phyloP scores from a whole-genome alignment of 1,284 basidiomycete species.

The Thelephora terrestris region DNA sequence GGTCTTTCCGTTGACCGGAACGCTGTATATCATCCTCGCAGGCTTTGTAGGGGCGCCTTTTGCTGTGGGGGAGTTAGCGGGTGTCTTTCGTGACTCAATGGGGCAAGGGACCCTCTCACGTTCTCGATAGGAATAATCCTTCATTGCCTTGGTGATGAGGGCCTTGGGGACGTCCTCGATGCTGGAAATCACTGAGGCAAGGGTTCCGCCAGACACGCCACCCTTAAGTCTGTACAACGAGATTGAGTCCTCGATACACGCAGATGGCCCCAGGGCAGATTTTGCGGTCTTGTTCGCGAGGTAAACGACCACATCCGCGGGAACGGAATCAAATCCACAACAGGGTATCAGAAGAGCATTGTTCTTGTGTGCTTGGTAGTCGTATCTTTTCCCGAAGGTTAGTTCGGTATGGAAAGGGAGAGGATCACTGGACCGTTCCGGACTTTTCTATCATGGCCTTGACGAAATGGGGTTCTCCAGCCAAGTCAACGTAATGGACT shows the following conservation, averaged over 20 bases:
- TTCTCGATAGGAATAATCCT: conserved; percentile 28
- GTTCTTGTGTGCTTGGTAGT: conserved; percentile 59
- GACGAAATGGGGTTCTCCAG: conserved; percentile 30
- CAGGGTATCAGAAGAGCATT: conserved; percentile 60
- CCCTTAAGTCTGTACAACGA: conserved; percentile 40
- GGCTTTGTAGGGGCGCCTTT: too few species aligned
- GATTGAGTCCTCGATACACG: conserved; percentile 26
- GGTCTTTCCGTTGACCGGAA: too few species aligned
- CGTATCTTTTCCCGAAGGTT: conserved; percentile 31
- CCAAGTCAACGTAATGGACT: conserved; percentile 57
- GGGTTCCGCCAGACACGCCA: conserved; percentile 61
- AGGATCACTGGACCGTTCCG: conserved; percentile 7
- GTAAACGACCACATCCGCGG: conserved; percentile 56
- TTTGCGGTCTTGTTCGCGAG: conserved; percentile 42
- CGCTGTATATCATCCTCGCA: too few species aligned
- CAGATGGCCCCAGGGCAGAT: conserved; percentile 20
- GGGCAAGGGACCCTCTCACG: too few species aligned
- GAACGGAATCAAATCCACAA: conserved; percentile 68
- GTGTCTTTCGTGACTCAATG: too few species aligned
- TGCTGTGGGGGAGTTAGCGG: too few species aligned
- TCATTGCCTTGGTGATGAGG: conserved; percentile 23
- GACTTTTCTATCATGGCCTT: conserved; percentile 39
- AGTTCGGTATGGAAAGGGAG: not conserved
- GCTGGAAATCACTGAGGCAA: conserved; percentile 40
- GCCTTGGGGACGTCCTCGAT: conserved; percentile 38